A percentile compares a stretch with the other conserved stretches of the same genome.
phyloP scores from a whole-genome alignment of 1,139 yeast species.

The Suhomyces kunorum region DNA sequence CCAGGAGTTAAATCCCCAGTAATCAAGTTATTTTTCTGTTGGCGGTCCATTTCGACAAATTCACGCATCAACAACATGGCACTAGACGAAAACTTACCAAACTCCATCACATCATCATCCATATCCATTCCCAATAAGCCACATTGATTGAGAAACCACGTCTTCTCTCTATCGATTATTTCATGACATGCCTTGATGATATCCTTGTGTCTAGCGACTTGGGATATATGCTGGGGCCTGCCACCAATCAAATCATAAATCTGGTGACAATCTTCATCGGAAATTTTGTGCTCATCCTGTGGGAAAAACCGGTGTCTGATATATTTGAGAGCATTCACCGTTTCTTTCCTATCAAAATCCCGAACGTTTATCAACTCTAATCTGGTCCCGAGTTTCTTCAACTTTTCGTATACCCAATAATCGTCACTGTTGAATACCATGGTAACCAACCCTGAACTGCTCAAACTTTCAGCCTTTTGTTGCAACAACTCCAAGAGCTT shows the following conservation, averaged over 20 bases:
- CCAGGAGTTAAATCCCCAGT: slow-evolving; percentile 16
- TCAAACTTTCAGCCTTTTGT: slow-evolving; percentile 77
- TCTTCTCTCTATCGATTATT: slow-evolving; percentile 75
- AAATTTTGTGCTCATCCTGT: slow-evolving; percentile 24
- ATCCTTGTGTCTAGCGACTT: slow-evolving; percentile 67
- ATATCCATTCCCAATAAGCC: slow-evolving; percentile 72
- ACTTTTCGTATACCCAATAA: slow-evolving; percentile 82
- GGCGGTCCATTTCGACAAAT: slow-evolving; percentile 67
- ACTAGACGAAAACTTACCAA: slow-evolving; percentile 74
- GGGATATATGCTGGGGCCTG: slow-evolving; percentile 77
- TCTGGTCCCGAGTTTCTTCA: slow-evolving; percentile 72
- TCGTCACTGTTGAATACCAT: slow-evolving; percentile 81
- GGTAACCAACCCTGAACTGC: slow-evolving; percentile 77
- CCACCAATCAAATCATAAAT: slow-evolving; percentile 79
- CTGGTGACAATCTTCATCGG: slow-evolving; percentile 46
- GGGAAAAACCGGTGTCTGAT: slow-evolving; percentile 52
- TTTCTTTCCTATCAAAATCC: slow-evolving; percentile 61
- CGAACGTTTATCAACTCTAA: slow-evolving; percentile 71
- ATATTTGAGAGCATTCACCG: slow-evolving; percentile 56
- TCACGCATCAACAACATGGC: slow-evolving; percentile 77
- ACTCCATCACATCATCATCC: slow-evolving; percentile 91
- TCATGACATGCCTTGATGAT: slow-evolving; percentile 65
- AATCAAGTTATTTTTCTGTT: slow-evolving; percentile 33
- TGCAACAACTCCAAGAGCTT: slow-evolving; percentile 75
- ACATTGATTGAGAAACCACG: slow-evolving; percentile 85